phyloP scores from a whole-genome alignment of 768 basidiomycete genomes.

The Suillus variegatus region DNA sequence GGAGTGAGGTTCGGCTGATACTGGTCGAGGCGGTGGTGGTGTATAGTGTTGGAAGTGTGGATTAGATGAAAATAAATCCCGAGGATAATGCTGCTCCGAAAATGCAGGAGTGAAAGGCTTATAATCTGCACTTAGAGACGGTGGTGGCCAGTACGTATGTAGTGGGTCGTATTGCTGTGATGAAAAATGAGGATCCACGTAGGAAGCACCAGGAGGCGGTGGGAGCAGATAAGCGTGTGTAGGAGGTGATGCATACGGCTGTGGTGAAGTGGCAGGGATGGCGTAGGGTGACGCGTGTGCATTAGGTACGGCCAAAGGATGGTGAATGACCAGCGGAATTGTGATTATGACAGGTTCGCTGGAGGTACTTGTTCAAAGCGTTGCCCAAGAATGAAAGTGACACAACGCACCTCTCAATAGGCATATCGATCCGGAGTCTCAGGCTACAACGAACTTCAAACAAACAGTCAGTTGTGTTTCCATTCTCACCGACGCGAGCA shows the following conservation, averaged over 20 bases:
- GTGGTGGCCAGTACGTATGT: slow-evolving; percentile 1
- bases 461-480: slow-evolving; percentile 46
- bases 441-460: slow-evolving; percentile 72
- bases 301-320: slow-evolving; percentile 59
- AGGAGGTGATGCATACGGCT: slow-evolving; percentile 20
- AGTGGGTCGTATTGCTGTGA: not conserved
- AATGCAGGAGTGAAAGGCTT: not conserved
- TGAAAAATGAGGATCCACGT: slow-evolving; percentile 2
- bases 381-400: slow-evolving; percentile 8
- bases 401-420: slow-evolving; percentile 57
- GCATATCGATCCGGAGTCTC: slow-evolving; percentile 66
- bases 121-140: not conserved
- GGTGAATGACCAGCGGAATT: slow-evolving; percentile 64
- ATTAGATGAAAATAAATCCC: not conserved
- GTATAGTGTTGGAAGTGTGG: slow-evolving; percentile 32
- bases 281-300: slow-evolving; percentile 29
- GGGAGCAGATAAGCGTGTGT: slow-evolving; percentile 21
- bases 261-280: slow-evolving; percentile 13
- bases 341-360: slow-evolving; percentile 74
- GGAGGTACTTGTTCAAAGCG: slow-evolving; percentile 13
- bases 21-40: slow-evolving; percentile 47
- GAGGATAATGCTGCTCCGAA: slow-evolving; percentile 1
- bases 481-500: slow-evolving; percentile 52
- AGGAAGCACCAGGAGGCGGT: slow-evolving; percentile 24
- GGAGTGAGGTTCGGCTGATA: slow-evolving; percentile 48